Percentiles rank a stretch among this genome's conserved stretches.
Evolutionary conservation across 805 yeast genomes (phyloP).

Genomic region (Hagleromyces aurorensis): DNA sequence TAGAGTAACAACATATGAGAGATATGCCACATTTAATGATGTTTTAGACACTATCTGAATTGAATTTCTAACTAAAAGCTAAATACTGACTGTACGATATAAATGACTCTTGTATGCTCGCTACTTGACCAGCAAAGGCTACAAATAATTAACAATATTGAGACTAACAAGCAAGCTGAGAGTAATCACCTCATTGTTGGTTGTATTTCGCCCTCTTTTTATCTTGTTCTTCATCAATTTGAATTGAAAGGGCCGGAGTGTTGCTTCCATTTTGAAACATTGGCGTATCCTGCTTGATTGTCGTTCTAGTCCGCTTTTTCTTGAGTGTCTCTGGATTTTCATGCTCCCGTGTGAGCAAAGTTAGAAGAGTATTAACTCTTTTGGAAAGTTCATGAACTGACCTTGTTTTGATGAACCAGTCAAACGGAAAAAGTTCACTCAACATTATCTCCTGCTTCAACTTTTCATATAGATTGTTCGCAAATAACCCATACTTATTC

Average conservation of each 20-base stretch:
- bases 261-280: conserved; percentile 9
- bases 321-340: conserved; percentile 53
- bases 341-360: conserved; percentile 62
- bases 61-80: too few species aligned
- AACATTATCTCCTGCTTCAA: conserved; percentile 55
- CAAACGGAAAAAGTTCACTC: conserved; percentile 58
- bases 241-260: conserved; percentile 5
- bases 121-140: too few species aligned
- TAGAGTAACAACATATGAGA: too few species aligned
- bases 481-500: conserved; percentile 55
- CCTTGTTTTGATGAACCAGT: conserved; percentile 67
- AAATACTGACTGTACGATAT: too few species aligned
- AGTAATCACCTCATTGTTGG: too few species aligned
- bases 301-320: conserved; percentile 34
- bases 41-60: too few species aligned
- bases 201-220: too few species aligned
- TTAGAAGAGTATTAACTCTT: conserved; percentile 56
- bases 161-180: too few species aligned
- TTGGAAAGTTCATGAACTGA: conserved; percentile 65
- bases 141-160: too few species aligned
- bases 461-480: conserved; percentile 52
- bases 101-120: too few species aligned
- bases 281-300: conserved; percentile 17
- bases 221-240: conserved; percentile 8
- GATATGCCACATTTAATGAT: too few species aligned